Evolutionary conservation across 176 grass and related monocot genomes (phyloP), one percentile per base, ranked within the genome.

Genomic region (Rhipidocladum racemiflorum): DNA sequence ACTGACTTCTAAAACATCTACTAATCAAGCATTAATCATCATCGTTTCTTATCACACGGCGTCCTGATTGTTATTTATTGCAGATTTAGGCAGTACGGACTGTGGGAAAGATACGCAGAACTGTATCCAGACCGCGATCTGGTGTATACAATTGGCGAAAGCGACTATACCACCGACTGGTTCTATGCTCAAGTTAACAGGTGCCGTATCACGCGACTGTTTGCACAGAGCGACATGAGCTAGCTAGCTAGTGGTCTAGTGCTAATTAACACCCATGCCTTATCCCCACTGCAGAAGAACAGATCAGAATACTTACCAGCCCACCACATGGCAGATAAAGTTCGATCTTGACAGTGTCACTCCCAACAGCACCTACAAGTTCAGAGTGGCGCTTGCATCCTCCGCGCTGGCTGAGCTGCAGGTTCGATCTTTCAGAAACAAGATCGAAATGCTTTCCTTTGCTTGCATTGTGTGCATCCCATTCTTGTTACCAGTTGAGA

Each of bases 131-230:
- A 88, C 49, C 38, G 56, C 35, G 94, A 97, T 85, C 79, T 97
- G 68, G 83, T 89, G 18, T 97, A 87, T 55, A 93, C 86, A 36
- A 35, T 97, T 32, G 91, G 86, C 56, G 62, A 91, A 84, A 97
- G 94, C 55, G 62, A 94, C 57, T 94, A 94, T 53, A 73, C 21
- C 32, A 97, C 74, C 28, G 91, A 94, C 76, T 97, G 94, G 94
- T 97, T 97, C 78, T 97, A 86, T 44, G 94, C 94, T 75, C 94
- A 97, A 83, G 91, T 97, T 72, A 91, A 72, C 75, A 97, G 94
- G 94, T 97, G n/a, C 2, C 10, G 29, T 61, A 17, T 25, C 74
- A 61, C 44, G 29, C 27, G 70, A 75, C 2, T 66, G 18, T 21
- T 64, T 49, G 4, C 45, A 20, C 9, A 6, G 16, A 81, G 15